Conservation (phyloP, 805 yeast species). For the Ogataea zsoltii region DNA sequence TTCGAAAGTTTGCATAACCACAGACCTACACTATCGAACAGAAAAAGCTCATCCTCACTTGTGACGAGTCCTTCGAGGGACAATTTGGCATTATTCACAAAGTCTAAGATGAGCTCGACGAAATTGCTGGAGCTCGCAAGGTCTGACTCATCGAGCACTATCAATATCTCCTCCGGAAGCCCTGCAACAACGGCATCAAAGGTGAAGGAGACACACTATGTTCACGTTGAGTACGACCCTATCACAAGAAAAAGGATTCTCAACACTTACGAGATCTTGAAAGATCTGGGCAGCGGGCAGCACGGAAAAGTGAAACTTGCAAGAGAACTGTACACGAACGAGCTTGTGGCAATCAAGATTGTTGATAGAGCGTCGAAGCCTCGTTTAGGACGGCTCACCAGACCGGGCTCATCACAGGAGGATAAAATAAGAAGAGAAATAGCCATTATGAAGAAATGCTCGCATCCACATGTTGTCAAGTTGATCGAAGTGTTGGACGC, state of each 20-base stretch:
- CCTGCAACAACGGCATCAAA: conserved; percentile 20
- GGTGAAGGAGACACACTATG: conserved; percentile 82
- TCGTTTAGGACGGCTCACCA: conserved; percentile 43
- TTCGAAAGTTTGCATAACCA: conserved; percentile 18
- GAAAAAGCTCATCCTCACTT: conserved; percentile 17
- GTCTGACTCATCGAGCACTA: conserved; percentile 3
- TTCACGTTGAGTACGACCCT: conserved; percentile 87
- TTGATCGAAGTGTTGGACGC: conserved; percentile 89
- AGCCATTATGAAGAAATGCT: conserved; percentile 89
- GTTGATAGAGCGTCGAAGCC: conserved; percentile 73
- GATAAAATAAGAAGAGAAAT: conserved; percentile 82
- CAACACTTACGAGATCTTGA: conserved; percentile 85
- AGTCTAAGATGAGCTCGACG: conserved; percentile 14
- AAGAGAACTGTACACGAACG: conserved; percentile 60
- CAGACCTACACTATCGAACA: conserved; percentile 9
- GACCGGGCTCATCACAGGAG: conserved; percentile 46
- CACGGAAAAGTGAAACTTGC: conserved; percentile 98
- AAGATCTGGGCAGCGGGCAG: conserved; percentile 93
- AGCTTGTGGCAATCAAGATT: conserved; percentile 88
- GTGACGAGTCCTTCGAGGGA: conserved; percentile 20
- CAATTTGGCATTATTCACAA: conserved; percentile 12
- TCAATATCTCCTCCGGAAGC: neutral
- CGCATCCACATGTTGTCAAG: conserved; percentile 90
- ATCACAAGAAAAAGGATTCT: conserved; percentile 74
- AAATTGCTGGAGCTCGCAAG: conserved; percentile 8